These are phyloP conservation scores for Forsythia viridissima DNA, from an alignment of 257 asterid species.

Conservation along the genomic window DNA sequence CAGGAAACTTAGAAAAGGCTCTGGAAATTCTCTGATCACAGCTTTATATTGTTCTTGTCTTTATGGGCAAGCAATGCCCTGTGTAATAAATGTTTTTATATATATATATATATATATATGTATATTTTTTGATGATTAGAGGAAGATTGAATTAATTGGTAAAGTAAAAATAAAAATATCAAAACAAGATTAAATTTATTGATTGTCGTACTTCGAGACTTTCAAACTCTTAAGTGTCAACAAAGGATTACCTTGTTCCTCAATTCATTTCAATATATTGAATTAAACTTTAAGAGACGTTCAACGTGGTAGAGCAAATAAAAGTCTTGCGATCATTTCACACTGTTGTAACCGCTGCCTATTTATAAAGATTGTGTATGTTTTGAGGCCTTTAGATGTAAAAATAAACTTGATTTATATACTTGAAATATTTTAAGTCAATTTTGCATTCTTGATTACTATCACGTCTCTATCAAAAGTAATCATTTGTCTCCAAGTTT, in stretches of 20 bases:
- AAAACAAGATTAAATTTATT: no score
- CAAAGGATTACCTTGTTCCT: no score
- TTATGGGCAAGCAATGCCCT: background rate
- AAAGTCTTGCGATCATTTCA: background rate
- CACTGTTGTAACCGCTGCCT: no score
- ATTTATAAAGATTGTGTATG: no score
- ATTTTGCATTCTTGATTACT: no score
- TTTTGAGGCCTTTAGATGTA: background rate
- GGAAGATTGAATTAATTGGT: background rate
- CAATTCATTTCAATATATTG: no score
- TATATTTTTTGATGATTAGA: no score
- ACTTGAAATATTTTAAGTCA: background rate
- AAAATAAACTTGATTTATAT: no score
- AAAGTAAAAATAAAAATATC: background rate
- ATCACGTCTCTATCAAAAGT: no score
- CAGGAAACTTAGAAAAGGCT: background rate
- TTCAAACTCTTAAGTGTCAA: no score
- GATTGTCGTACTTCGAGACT: background rate
- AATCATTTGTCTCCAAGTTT: background rate
- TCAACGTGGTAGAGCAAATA: background rate
- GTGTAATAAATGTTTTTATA: background rate
- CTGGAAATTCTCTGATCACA: background rate
- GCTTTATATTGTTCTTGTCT: background rate
- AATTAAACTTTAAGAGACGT: no score
- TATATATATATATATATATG: no score